phyloP scores from a whole-genome alignment of 164 flowering plant species.

The Magnolia kwangsiensis region DNA sequence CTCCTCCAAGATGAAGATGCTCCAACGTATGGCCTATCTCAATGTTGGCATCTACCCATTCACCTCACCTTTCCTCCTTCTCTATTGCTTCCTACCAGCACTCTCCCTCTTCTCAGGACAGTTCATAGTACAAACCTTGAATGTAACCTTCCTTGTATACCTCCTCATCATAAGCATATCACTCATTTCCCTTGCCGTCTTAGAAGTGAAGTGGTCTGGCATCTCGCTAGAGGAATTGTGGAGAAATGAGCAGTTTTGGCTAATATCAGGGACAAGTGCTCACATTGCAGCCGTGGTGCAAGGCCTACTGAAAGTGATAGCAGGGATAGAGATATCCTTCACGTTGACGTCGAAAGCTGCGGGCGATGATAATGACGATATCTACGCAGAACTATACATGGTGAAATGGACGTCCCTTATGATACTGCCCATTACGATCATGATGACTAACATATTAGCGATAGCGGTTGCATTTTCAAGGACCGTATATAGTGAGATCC shows the following conservation, averaged over 20 bases:
- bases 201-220: constrained; percentile 78
- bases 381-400: constrained; percentile 58
- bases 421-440: constrained; percentile 65
- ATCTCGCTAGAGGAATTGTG: constrained; percentile 79
- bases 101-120: constrained; percentile 73
- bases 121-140: constrained; percentile 58
- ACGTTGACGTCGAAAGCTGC: constrained; percentile 65
- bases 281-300: constrained; percentile 72
- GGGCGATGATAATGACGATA: constrained; percentile 57
- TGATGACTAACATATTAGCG: constrained; percentile 59
- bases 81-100: constrained; percentile 80
- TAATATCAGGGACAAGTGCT: constrained; percentile 70
- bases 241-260: constrained; percentile 88
- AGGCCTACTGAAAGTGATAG: constrained; percentile 70
- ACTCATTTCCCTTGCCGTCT: constrained; percentile 47
- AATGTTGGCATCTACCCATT: constrained; percentile 78
- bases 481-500: constrained; percentile 47
- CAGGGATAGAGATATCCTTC: constrained; percentile 77
- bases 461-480: constrained; percentile 48
- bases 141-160: constrained; percentile 48
- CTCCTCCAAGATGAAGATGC: constrained; percentile 37
- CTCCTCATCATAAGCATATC: constrained; percentile 47
- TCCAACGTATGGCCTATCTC: constrained; percentile 69
- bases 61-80: constrained; percentile 63
- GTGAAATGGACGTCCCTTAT: constrained; percentile 75